Base-by-base conservation (phyloP, 768 basidiomycete species). In the Sarcodon sp. region DNA sequence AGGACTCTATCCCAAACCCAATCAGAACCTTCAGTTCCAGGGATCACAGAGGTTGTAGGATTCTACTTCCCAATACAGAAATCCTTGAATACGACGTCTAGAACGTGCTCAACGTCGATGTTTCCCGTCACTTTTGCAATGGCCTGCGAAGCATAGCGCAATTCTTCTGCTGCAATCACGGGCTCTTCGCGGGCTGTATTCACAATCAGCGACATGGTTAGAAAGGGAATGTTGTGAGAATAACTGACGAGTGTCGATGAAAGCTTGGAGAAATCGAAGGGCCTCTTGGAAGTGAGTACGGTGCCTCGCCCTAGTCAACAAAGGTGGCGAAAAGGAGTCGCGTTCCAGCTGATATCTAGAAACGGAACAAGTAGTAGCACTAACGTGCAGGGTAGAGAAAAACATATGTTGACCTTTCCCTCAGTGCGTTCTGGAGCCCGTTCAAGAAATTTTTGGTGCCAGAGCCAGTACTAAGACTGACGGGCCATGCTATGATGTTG, bases 31-130 rank as follows among this genome's bases (percentile, higher is more conserved):
- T 47, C 18, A 39, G 21, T 27, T 27, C 4, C 3, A 27, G 4
- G 21, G n/a, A n/a, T 21, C 12, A 43, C 13, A 15, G 37, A 16
- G 33, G 18, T n/a, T 11, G n/a, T 49, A 53, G 27, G 12, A 3
- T 9, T 27, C 65, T 55, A 88, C 66, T 92, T 89, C 35, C 90
- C 90, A 46, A 93, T 87, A 58, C 91, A 94, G 62, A 94, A 94
- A 45, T 87, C 83, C 33, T 72, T 70, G 59, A 94, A 94, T 21
- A 94, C 73, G 15, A 76, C 75, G 50, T 90, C 88, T 16, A 94
- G 62, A 7, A 93, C 70, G 50, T 93, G 88, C 56, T 94, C 91
- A 10, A 82, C 77, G 43, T 81, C 82, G 48, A 94, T 81, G 7
- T 73, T 59, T 4, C 91, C 90, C 1, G 83, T 80, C n/a, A 93